Percentiles rank a stretch among this genome's conserved stretches.
Conservation (phyloP, 768 basidiomycete genomes). For the Macrolepiota fuliginosa region DNA sequence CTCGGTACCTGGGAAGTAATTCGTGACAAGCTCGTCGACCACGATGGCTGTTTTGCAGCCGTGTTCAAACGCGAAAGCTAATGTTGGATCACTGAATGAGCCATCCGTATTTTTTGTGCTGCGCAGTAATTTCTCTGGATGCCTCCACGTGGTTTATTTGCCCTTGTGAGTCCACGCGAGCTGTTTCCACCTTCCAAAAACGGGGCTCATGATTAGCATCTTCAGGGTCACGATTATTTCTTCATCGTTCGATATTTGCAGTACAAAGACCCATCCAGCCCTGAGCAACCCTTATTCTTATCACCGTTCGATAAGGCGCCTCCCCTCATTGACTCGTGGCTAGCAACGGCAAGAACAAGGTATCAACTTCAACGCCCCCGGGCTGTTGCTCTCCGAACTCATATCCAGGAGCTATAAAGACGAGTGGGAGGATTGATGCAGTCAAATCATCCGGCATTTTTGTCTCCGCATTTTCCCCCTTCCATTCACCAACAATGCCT, state of each 20-base stretch:
- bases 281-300: neutral
- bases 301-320: neutral
- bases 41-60: neutral
- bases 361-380: neutral
- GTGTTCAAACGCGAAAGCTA: neutral
- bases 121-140: too few species aligned
- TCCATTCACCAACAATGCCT: neutral
- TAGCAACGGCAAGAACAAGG: neutral
- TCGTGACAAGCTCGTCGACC: neutral
- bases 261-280: neutral
- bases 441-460: neutral
- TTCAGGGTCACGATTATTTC: neutral
- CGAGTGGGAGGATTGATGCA: neutral
- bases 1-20: neutral
- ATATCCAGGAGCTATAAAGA: neutral
- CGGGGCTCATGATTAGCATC: neutral
- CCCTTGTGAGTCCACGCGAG: neutral
- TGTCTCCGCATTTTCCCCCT: neutral
- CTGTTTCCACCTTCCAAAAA: neutral
- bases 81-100: neutral
- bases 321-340: neutral
- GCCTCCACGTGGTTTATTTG: neutral
- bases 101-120: neutral
- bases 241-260: neutral
- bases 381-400: neutral